These are phyloP conservation scores for Boletales sp. DNA, from an alignment of 768 basidiomycete genomes.

Conservation along the genomic window DNA sequence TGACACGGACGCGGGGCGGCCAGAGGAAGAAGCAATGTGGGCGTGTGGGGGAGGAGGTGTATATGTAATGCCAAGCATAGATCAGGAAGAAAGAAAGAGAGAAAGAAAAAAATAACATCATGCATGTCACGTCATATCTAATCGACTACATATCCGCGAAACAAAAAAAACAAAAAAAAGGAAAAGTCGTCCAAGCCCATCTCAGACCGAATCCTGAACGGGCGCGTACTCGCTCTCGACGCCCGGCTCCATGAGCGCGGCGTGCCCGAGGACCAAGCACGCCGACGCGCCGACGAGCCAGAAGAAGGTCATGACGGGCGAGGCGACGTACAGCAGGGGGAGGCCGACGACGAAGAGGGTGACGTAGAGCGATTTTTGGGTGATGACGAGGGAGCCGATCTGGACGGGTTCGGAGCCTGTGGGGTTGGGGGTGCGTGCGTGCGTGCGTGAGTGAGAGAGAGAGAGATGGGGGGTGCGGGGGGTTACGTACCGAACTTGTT, in stretches of 20 bases:
- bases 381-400: constrained; percentile 74
- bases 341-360: constrained; percentile 89
- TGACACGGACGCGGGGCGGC: too few species aligned
- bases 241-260: constrained; percentile 87
- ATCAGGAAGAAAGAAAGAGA: too few species aligned
- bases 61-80: too few species aligned
- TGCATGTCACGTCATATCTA: too few species aligned
- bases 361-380: constrained; percentile 87
- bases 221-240: constrained; percentile 89
- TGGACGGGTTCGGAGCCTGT: constrained; percentile 83
- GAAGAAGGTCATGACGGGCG: constrained; percentile 82
- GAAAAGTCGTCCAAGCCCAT: neutral
- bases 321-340: constrained; percentile 77
- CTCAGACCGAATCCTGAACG: constrained; percentile 67
- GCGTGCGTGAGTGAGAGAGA: neutral
- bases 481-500: constrained; percentile 74
- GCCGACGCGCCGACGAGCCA: constrained; percentile 90
- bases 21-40: too few species aligned
- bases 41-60: too few species aligned
- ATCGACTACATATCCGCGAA: too few species aligned
- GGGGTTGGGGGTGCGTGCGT: neutral
- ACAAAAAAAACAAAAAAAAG: neutral
- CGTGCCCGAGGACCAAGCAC: constrained; percentile 83
- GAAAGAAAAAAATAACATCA: too few species aligned
- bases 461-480: neutral